Evolutionary conservation across 768 basidiomycete genomes (phyloP).

Genomic region (Mycena vitilis): DNA sequence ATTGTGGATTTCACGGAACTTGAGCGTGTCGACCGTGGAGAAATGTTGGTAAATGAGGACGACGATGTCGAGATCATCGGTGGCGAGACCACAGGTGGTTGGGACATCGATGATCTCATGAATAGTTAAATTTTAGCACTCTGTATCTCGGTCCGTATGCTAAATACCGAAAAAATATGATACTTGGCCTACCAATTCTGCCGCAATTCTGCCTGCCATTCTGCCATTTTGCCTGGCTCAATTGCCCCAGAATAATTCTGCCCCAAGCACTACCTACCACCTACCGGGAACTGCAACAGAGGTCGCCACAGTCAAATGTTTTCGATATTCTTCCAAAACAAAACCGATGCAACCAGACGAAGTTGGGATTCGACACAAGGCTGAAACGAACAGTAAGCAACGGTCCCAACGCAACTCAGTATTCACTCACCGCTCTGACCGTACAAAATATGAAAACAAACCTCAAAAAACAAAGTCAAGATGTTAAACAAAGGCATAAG

Average conservation of each 20-base stretch:
- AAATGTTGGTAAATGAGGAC: background rate
- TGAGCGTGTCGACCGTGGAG: background rate
- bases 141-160: too few relatives aligned
- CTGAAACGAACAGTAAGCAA: too few relatives aligned
- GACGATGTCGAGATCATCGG: constrained; percentile 4
- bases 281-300: too few relatives aligned
- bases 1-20: constrained; percentile 9
- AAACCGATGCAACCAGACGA: too few relatives aligned
- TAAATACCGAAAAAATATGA: background rate
- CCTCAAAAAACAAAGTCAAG: too few relatives aligned
- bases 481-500: too few relatives aligned
- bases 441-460: too few relatives aligned
- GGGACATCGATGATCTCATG: constrained; percentile 11
- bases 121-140: background rate
- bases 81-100: background rate
- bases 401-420: too few relatives aligned
- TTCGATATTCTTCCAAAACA: too few relatives aligned
- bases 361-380: too few relatives aligned
- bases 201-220: constrained; percentile 21
- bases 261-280: constrained; percentile 24
- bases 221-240: constrained; percentile 19
- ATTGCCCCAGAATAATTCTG: constrained; percentile 22
- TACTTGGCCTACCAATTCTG: constrained; percentile 8
- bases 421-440: too few relatives aligned
- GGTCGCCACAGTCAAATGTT: too few relatives aligned